phyloP scores from a whole-genome alignment of 2,329 filamentous ascomycete genomes.

The Neobulgaria alba region DNA sequence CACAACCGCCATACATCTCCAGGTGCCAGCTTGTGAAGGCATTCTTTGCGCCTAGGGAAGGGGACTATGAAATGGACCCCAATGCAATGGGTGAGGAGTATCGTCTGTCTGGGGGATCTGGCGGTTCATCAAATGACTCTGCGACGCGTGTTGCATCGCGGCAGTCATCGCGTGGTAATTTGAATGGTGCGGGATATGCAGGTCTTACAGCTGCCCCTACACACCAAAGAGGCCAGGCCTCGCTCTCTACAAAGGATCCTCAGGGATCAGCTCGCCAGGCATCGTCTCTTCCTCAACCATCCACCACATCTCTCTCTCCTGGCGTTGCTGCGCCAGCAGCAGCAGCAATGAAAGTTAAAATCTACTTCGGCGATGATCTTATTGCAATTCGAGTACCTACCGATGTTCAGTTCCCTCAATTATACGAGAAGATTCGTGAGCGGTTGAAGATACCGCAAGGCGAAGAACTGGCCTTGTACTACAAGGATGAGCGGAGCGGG shows the following conservation, averaged over 20 bases:
- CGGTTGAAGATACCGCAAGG: slow-evolving; percentile 63
- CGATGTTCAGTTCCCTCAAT: slow-evolving; percentile 67
- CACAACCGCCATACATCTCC: slow-evolving; percentile 76
- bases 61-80: slow-evolving; percentile 87
- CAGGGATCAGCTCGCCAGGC: slow-evolving; percentile 25
- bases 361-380: slow-evolving; percentile 85
- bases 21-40: slow-evolving; percentile 77
- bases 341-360: slow-evolving; percentile 80
- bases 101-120: slow-evolving; percentile 62
- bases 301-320: slow-evolving; percentile 47
- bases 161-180: slow-evolving; percentile 57
- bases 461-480: slow-evolving; percentile 71
- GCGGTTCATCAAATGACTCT: slow-evolving; percentile 57
- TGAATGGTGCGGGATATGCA: slow-evolving; percentile 48
- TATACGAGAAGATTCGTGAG: slow-evolving; percentile 79
- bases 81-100: slow-evolving; percentile 59
- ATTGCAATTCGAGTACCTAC: slow-evolving; percentile 83
- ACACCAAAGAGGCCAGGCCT: slow-evolving; percentile 33
- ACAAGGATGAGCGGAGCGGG: slow-evolving; percentile 66
- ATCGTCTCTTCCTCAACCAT: slow-evolving; percentile 38
- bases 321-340: slow-evolving; percentile 32
- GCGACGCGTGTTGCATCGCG: slow-evolving; percentile 50
- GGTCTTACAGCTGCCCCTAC: slow-evolving; percentile 44
- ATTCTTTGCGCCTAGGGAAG: slow-evolving; percentile 82
- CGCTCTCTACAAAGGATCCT: slow-evolving; percentile 17